Evolutionary conservation across 768 basidiomycete species (phyloP).

Genomic region (Termitomyces sp.): DNA sequence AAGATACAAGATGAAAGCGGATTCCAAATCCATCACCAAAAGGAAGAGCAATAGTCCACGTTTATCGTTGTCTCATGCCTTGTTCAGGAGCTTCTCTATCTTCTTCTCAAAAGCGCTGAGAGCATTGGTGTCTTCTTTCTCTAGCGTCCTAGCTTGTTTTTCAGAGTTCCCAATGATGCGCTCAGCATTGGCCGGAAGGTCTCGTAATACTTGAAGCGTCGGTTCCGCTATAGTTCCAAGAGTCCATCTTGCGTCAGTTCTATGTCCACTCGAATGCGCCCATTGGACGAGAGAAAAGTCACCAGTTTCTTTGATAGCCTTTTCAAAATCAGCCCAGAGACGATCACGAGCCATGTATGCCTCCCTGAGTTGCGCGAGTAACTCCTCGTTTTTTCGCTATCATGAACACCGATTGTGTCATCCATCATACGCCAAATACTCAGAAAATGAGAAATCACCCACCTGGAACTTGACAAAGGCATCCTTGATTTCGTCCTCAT

Average conservation of each 20-base stretch:
- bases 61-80: conserved; percentile 9
- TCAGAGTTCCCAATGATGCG: conserved; percentile 46
- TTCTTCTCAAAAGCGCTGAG: conserved; percentile 19
- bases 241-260: conserved; percentile 4
- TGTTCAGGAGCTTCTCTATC: conserved; percentile 24
- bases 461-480: conserved; percentile 40
- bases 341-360: conserved; percentile 41
- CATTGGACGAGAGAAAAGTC: conserved; percentile 11
- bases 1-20: background rate
- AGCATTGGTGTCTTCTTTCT: conserved; percentile 24
- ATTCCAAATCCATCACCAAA: background rate
- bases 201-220: conserved; percentile 33
- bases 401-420: background rate
- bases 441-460: conserved; percentile 11
- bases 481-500: conserved; percentile 35
- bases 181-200: conserved; percentile 47
- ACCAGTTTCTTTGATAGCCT: conserved; percentile 43
- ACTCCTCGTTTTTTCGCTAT: conserved; percentile 36
- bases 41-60: background rate
- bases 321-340: conserved; percentile 46
- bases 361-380: conserved; percentile 40
- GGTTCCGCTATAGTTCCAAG: conserved; percentile 33
- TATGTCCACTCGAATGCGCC: background rate
- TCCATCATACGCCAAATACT: background rate
- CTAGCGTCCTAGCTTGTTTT: conserved; percentile 42